Conservation (phyloP, 139 green algal species). For the Coelastrella sp. region DNA sequence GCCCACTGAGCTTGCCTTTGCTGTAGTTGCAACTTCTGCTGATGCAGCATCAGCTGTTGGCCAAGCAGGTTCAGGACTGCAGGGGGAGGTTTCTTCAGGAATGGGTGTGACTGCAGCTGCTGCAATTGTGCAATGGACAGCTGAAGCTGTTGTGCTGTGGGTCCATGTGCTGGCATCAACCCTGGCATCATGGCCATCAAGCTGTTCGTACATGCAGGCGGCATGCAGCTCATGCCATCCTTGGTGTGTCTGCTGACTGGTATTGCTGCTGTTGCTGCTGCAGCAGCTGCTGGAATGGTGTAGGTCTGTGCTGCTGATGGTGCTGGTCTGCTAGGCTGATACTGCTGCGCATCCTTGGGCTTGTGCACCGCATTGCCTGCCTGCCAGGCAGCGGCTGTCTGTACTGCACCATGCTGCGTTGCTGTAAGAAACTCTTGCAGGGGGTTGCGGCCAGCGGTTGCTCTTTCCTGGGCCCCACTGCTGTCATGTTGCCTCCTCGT, state of each 20-base stretch:
- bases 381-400: too few relatives aligned
- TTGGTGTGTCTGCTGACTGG: too few relatives aligned
- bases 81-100: not conserved
- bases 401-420: not conserved
- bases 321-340: not conserved
- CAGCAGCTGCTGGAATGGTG: too few relatives aligned
- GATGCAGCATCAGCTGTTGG: not conserved
- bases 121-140: not conserved
- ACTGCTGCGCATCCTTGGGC: constrained; percentile 19
- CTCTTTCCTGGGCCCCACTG: too few relatives aligned
- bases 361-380: not conserved
- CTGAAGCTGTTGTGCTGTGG: not conserved
- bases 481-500: too few relatives aligned
- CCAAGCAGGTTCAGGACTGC: not conserved
- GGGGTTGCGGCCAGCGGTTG: too few relatives aligned
- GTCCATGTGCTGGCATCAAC: not conserved
- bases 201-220: not conserved
- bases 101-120: not conserved
- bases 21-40: not conserved
- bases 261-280: too few relatives aligned
- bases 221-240: not conserved
- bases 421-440: too few relatives aligned
- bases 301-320: not conserved
- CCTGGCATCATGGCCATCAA: not conserved
- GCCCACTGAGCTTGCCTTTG: not conserved